Base-by-base conservation (phyloP, 1,284 basidiomycete genomes). In the Singerocomus inundabilis region DNA sequence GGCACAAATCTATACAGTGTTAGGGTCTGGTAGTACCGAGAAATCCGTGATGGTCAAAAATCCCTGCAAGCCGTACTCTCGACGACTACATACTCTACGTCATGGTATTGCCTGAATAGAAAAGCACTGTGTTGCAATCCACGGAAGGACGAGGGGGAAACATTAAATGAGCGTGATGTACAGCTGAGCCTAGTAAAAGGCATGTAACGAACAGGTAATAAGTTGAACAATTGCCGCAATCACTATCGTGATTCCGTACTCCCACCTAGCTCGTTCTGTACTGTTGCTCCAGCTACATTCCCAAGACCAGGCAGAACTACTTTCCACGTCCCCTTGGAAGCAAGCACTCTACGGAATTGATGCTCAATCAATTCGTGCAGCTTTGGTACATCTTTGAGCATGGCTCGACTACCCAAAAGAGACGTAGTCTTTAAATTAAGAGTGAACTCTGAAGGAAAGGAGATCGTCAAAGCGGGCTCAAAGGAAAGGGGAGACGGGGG, bases 371-470 rank as follows among this genome's bases (percentile, higher is more conserved):
- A 72, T 63, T 91, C 88, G 56, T 91, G 89, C 12, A 91, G 70
- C 64, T 91, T 91, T 25, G 89, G 88, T 4, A 91, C 85, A 59
- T 91, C 87, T 32, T 85, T 87, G 1, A 91, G 75, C 67, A 91
- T 89, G 32, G 89, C 88, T 34, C 88, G 82, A 57, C 87, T 91
- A 33, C 88, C 88, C 78, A 91, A 82, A 3, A 90, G 75, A 24
- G 89, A 91, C 7, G 81, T 87, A 26, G 84, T 90, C 44, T 81
- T 80, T 26, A 91, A 72, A 57, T 84, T 80, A 11, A 91, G 76
- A 4, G 76, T 79, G 59, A 91, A 87, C 54, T 79, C 74, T 6
- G 83, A 79, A 51, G 81, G 79, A 16, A 90, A 74, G 30, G 75
- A 77, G 37, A 90, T 66, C 0, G 83, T 81, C 15, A 89, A 62